phyloP scores from a whole-genome alignment of 257 asterid genomes.

The Mentha longifolia region DNA sequence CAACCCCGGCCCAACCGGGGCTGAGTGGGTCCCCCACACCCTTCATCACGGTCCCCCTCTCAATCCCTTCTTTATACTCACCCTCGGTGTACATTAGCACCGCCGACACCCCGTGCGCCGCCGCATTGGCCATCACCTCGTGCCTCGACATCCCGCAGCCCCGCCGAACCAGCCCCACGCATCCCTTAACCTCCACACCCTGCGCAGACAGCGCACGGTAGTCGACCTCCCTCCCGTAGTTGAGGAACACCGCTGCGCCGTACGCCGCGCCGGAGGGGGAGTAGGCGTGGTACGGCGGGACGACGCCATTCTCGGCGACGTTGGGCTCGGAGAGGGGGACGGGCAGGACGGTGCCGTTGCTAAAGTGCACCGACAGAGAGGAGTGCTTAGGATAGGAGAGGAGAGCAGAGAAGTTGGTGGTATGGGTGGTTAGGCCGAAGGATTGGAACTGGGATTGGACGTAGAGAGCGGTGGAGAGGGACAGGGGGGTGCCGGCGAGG shows the following conservation, averaged over 20 bases:
- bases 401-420: conserved; percentile 63
- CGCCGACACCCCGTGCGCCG: conserved; percentile 77
- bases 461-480: conserved; percentile 68
- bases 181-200: conserved; percentile 64
- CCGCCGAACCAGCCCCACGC: conserved; percentile 83
- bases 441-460: conserved; percentile 69
- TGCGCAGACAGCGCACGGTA: conserved; percentile 51
- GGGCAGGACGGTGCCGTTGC: conserved; percentile 47
- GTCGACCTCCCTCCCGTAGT: conserved; percentile 81
- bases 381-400: conserved; percentile 76
- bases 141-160: conserved; percentile 75
- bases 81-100: conserved; percentile 90
- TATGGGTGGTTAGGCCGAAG: conserved; percentile 54
- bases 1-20: conserved; percentile 83
- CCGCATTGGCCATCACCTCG: conserved; percentile 74
- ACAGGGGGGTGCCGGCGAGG: conserved; percentile 77
- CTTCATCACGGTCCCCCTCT: conserved; percentile 91
- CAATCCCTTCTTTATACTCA: conserved; percentile 64
- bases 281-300: conserved; percentile 82
- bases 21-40: conserved; percentile 95
- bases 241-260: conserved; percentile 67
- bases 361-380: conserved; percentile 58
- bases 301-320: conserved; percentile 44
- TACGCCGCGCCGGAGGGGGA: conserved; percentile 84
- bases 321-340: conserved; percentile 57